Percentiles rank a stretch among this genome's conserved stretches.
These are phyloP conservation scores for Panaeolus cyanescens DNA, from an alignment of 768 basidiomycete genomes.

Conservation along the genomic window DNA sequence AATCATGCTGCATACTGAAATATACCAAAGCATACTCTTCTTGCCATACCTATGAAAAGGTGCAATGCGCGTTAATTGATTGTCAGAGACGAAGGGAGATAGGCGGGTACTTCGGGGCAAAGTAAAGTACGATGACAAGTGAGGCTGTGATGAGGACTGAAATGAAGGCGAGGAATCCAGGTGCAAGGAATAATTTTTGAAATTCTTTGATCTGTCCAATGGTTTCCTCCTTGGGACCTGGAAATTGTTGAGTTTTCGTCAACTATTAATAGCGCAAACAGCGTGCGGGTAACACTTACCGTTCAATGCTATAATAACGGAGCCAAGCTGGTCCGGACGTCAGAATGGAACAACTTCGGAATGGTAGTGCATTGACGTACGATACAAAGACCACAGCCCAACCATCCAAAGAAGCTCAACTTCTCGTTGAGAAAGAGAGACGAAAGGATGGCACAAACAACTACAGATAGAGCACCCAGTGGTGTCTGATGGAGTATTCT, in stretches of 20 bases:
- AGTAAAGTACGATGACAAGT: constrained; percentile 77
- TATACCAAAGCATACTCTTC: constrained; percentile 94
- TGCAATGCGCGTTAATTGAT: neutral
- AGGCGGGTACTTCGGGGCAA: constrained; percentile 65
- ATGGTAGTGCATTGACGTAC: constrained; percentile 42
- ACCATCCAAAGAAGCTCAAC: constrained; percentile 95
- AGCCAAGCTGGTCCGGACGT: constrained; percentile 61
- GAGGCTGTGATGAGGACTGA: constrained; percentile 65
- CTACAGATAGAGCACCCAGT: constrained; percentile 94
- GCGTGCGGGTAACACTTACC: constrained; percentile 39
- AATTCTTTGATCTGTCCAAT: constrained; percentile 74
- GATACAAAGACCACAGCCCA: constrained; percentile 91
- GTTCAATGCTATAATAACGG: constrained; percentile 89
- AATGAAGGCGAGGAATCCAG: constrained; percentile 77
- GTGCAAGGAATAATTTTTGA: constrained; percentile 76
- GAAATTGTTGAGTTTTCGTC: constrained; percentile 17
- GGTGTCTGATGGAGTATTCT: constrained; percentile 62
- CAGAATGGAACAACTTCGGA: neutral
- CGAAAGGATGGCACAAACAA: constrained; percentile 90
- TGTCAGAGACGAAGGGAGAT: neutral
- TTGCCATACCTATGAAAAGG: constrained; percentile 67
- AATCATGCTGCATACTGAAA: constrained; percentile 93
- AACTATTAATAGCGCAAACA: constrained; percentile 24
- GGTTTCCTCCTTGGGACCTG: constrained; percentile 70
- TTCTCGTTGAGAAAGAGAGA: constrained; percentile 93